Percentiles rank a stretch among this genome's conserved stretches.
phyloP scores from a whole-genome alignment of 257 asterid genomes.

The Solanum medicagineum region DNA sequence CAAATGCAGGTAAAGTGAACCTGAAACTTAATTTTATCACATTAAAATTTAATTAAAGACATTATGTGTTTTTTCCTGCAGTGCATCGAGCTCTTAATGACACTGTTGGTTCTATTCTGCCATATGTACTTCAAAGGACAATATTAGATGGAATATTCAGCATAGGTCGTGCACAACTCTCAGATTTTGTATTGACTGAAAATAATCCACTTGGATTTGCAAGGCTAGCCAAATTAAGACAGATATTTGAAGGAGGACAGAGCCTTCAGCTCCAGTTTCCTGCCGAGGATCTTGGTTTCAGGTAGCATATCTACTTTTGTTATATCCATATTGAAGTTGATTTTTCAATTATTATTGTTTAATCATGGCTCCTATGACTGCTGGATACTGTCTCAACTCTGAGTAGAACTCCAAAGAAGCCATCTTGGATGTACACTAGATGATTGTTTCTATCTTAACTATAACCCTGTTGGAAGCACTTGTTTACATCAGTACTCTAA shows the following conservation, averaged over 20 bases:
- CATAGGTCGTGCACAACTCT: constrained; percentile 81
- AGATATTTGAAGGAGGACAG: constrained; percentile 74
- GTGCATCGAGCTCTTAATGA: constrained; percentile 64
- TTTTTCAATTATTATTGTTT: not conserved
- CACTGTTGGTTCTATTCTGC: constrained; percentile 55
- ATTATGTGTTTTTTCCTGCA: constrained; percentile 10
- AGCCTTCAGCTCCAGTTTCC: constrained; percentile 98
- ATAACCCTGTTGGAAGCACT: not conserved
- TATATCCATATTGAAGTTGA: not conserved
- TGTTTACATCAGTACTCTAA: constrained; percentile 3
- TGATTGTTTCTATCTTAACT: not conserved
- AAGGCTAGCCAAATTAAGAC: constrained; percentile 60
- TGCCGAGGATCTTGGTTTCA: constrained; percentile 93
- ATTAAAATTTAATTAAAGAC: not conserved
- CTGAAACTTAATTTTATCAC: not conserved
- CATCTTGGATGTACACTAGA: not conserved
- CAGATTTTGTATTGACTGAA: constrained; percentile 59
- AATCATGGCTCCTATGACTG: not conserved
- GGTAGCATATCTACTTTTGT: constrained; percentile 17
- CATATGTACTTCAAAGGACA: constrained; percentile 49
- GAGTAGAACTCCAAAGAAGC: not conserved
- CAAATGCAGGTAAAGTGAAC: constrained; percentile 54
- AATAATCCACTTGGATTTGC: constrained; percentile 75
- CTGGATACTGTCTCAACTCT: not conserved
- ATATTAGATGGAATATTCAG: constrained; percentile 70